Conservation (phyloP, 1,284 basidiomycete species). For the Cronartium quercuum region DNA sequence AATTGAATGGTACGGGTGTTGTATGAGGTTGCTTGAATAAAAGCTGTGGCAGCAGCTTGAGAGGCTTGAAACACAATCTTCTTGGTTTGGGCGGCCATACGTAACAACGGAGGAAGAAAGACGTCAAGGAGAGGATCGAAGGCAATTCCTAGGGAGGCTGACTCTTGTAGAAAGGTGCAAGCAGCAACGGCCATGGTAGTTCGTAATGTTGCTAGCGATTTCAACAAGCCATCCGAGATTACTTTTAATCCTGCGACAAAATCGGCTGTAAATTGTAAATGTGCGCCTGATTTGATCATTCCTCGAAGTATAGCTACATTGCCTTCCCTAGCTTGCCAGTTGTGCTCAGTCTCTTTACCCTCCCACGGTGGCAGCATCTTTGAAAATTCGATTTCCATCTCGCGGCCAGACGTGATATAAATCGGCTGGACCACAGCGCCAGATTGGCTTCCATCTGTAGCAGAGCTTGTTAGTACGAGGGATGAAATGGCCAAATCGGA, state of each 20-base stretch:
- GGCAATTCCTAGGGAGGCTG: constrained; percentile 64
- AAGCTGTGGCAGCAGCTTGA: constrained; percentile 63
- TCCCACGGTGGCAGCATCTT: constrained; percentile 40
- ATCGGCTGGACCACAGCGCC: constrained; percentile 13
- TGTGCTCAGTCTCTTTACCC: constrained; percentile 94
- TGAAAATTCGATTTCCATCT: constrained; percentile 17
- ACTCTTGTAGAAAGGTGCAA: constrained; percentile 69
- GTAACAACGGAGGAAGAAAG: constrained; percentile 67
- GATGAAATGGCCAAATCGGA: constrained; percentile 36
- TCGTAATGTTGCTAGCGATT: constrained; percentile 80
- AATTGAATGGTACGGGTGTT: constrained; percentile 69
- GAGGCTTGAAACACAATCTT: constrained; percentile 83
- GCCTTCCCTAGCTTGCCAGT: constrained; percentile 81
- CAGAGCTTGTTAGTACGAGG: constrained; percentile 23
- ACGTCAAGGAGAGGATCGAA: constrained; percentile 72
- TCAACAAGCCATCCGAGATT: constrained; percentile 73
- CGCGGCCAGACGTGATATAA: constrained; percentile 36
- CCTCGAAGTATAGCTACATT: constrained; percentile 74
- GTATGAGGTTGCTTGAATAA: constrained; percentile 66
- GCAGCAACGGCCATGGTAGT: constrained; percentile 83
- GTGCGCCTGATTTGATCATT: constrained; percentile 79
- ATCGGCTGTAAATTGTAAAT: constrained; percentile 63
- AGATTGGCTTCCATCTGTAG: constrained; percentile 15
- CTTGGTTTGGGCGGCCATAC: constrained; percentile 91
- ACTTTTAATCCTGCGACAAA: constrained; percentile 70